Evolutionary conservation across 2,329 filamentous ascomycete genomes (phyloP).

Genomic region (Colletotrichum kahawae): DNA sequence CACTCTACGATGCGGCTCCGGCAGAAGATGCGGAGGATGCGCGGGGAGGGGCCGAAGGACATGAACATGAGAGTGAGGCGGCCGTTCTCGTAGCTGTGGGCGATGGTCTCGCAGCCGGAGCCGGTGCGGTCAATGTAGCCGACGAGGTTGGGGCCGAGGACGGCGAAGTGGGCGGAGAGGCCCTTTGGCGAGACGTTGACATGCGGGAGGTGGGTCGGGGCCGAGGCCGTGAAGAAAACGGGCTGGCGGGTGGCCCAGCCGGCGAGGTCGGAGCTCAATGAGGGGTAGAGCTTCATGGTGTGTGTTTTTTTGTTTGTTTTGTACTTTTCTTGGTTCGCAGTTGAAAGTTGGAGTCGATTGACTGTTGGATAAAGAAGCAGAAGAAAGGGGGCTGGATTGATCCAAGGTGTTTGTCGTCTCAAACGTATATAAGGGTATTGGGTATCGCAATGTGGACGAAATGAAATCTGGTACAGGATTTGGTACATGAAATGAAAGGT

Average conservation of each 20-base stretch:
- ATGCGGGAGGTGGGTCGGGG: conserved; percentile 70
- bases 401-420: background rate
- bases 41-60: conserved; percentile 63
- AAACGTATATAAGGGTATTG: conserved; percentile 12
- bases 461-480: conserved; percentile 3
- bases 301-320: background rate
- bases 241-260: conserved; percentile 71
- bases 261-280: conserved; percentile 59
- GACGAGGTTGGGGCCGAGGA: conserved; percentile 62
- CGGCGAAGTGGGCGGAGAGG: conserved; percentile 64
- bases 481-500: conserved; percentile 3
- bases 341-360: background rate
- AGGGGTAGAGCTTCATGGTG: conserved; percentile 65
- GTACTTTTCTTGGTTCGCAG: background rate
- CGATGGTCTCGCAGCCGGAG: conserved; percentile 77
- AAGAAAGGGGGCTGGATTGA: background rate
- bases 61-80: conserved; percentile 78
- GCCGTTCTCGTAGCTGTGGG: conserved; percentile 78
- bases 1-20: conserved; percentile 64
- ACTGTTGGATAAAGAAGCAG: background rate
- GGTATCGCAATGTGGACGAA: conserved; percentile 12
- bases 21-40: conserved; percentile 71
- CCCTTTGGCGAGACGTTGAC: conserved; percentile 82
- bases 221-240: conserved; percentile 78
- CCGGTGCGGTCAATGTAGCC: conserved; percentile 79